These are phyloP conservation scores for Buxus sempervirens DNA, from an alignment of 164 flowering plant genomes.

Conservation along the genomic window DNA sequence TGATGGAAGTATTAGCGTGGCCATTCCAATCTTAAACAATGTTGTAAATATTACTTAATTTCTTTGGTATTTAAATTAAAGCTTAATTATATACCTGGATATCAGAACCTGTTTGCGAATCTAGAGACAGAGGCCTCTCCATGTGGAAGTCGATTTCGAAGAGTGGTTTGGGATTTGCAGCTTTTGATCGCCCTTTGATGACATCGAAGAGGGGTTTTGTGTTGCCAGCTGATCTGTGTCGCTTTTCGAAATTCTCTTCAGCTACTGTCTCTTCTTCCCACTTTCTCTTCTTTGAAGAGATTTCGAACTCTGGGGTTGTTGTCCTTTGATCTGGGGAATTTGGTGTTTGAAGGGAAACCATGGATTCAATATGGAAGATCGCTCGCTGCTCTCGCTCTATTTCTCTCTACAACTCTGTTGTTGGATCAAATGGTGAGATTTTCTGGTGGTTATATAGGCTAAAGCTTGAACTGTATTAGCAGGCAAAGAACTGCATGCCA, in stretches of 20 bases:
- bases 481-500: slow-evolving; percentile 22
- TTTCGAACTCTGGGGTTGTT: slow-evolving; percentile 19
- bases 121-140: slow-evolving; percentile 60
- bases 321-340: slow-evolving; percentile 21
- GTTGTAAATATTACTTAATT: too few species aligned
- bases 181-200: slow-evolving; percentile 1
- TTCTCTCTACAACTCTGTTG: slow-evolving; percentile 5
- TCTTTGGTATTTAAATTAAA: not conserved
- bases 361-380: too few species aligned
- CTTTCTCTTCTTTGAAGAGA: slow-evolving; percentile 58
- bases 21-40: not conserved
- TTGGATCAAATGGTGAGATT: slow-evolving; percentile 10
- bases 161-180: slow-evolving; percentile 14
- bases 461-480: slow-evolving; percentile 1
- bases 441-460: slow-evolving; percentile 34
- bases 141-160: slow-evolving; percentile 44
- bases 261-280: slow-evolving; percentile 22
- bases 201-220: too few species aligned
- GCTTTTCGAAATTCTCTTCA: slow-evolving; percentile 19
- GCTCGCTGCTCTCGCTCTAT: slow-evolving; percentile 8
- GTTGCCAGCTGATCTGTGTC: not conserved
- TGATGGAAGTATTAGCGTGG: not conserved
- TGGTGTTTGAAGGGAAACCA: slow-evolving; percentile 57
- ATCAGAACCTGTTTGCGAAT: slow-evolving; percentile 75
- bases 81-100: slow-evolving; percentile 75